phyloP scores from a whole-genome alignment of 2,329 filamentous ascomycete species.

The Eutypella sp. region DNA sequence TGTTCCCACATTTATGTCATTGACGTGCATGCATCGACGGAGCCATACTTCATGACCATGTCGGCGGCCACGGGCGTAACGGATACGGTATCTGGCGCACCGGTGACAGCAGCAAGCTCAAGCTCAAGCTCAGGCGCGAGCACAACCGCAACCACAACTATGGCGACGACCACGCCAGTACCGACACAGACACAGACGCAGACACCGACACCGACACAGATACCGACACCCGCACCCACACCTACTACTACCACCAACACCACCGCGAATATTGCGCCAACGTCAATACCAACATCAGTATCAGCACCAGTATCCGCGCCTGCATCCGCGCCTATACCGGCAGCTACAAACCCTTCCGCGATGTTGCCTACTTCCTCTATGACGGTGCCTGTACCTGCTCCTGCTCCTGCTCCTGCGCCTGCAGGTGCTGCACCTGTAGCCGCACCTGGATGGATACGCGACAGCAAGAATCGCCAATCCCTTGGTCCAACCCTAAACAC shows the following conservation, averaged over 20 bases:
- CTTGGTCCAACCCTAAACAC: constrained; percentile 60
- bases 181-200: not conserved
- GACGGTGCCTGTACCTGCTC: not conserved
- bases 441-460: constrained; percentile 30
- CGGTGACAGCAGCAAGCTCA: not conserved
- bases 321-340: not conserved
- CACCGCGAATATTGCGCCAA: too few species aligned
- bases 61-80: not conserved
- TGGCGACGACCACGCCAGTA: not conserved
- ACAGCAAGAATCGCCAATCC: constrained; percentile 58
- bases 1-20: not conserved
- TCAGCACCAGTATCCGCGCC: not conserved
- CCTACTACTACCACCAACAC: not conserved
- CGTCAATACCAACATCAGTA: not conserved
- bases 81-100: not conserved
- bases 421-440: not conserved
- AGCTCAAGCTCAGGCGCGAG: too few species aligned
- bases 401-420: not conserved
- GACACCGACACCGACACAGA: not conserved
- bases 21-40: not conserved
- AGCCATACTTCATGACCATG: not conserved
- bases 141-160: not conserved
- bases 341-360: not conserved
- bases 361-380: too few species aligned
- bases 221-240: not conserved